Percentiles rank a stretch among this genome's conserved stretches.
Evolutionary conservation across 2,329 filamentous ascomycete genomes (phyloP).

Genomic region (Colletotrichum nymphaeae): DNA sequence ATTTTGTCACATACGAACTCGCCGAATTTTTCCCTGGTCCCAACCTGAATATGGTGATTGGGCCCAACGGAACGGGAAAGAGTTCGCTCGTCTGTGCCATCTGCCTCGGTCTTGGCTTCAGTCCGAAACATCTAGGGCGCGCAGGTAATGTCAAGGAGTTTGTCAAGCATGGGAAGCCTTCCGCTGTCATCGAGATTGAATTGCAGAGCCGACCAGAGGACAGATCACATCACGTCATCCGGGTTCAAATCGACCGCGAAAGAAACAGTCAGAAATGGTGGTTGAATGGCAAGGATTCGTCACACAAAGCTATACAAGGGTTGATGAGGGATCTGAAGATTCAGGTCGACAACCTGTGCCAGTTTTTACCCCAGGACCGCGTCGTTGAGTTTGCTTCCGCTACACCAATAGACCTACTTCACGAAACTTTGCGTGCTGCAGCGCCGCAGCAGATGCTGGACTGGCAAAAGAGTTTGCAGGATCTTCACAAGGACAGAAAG

Average conservation of each 20-base stretch:
- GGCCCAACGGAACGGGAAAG: constrained; percentile 98
- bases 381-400: constrained; percentile 93
- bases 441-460: constrained; percentile 83
- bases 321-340: constrained; percentile 82
- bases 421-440: constrained; percentile 89
- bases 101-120: constrained; percentile 89
- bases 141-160: constrained; percentile 89
- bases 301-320: constrained; percentile 72
- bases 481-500: constrained; percentile 77
- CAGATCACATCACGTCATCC: constrained; percentile 77
- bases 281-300: constrained; percentile 74
- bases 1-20: constrained; percentile 95
- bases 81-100: constrained; percentile 98
- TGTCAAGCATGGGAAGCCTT: constrained; percentile 86
- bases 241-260: constrained; percentile 81
- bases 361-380: constrained; percentile 95
- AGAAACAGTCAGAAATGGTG: constrained; percentile 85
- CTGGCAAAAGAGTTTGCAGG: constrained; percentile 81
- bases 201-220: constrained; percentile 74
- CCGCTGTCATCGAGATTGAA: constrained; percentile 91
- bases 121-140: constrained; percentile 83
- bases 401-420: constrained; percentile 82
- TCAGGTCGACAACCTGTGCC: constrained; percentile 97
- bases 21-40: constrained; percentile 93
- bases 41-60: constrained; percentile 97